phyloP scores from a whole-genome alignment of 805 yeast species.

The Cyberlindnera mississippiensis region DNA sequence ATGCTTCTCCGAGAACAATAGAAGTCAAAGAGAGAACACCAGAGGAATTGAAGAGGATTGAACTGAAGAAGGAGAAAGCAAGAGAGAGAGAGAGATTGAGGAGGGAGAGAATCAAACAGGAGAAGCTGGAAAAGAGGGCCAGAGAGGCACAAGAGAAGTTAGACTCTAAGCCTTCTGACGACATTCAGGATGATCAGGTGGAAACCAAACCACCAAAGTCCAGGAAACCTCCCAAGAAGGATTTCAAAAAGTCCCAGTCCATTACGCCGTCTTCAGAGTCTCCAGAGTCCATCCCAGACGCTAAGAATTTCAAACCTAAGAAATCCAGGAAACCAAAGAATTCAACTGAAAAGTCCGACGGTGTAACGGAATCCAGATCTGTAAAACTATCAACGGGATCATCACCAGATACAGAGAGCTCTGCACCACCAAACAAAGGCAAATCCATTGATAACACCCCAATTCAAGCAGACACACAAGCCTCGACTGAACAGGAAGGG shows the following conservation, averaged over 20 bases:
- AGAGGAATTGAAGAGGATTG: not conserved
- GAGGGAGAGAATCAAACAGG: not conserved
- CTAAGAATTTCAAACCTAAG: not conserved
- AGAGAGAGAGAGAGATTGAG: not conserved
- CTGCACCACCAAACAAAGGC: slow-evolving; percentile 1
- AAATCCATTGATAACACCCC: not conserved
- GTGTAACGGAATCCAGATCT: not conserved
- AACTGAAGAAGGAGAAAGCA: slow-evolving; percentile 2
- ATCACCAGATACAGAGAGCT: not conserved
- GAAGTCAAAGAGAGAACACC: not conserved
- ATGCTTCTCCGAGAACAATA: not conserved
- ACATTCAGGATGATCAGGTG: not conserved
- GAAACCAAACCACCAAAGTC: not conserved
- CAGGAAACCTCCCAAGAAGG: not conserved
- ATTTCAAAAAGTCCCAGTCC: not conserved
- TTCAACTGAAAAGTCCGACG: too few species aligned
- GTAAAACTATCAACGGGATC: not conserved
- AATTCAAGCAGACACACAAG: not conserved
- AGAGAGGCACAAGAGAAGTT: not conserved
- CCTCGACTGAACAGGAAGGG: too few species aligned
- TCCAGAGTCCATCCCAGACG: not conserved
- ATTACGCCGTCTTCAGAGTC: not conserved
- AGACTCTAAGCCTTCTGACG: not conserved
- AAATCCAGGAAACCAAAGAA: not conserved
- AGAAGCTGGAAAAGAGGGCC: slow-evolving; percentile 1